phyloP scores from a whole-genome alignment of 345 rosid species.

The Syzygium grande region DNA sequence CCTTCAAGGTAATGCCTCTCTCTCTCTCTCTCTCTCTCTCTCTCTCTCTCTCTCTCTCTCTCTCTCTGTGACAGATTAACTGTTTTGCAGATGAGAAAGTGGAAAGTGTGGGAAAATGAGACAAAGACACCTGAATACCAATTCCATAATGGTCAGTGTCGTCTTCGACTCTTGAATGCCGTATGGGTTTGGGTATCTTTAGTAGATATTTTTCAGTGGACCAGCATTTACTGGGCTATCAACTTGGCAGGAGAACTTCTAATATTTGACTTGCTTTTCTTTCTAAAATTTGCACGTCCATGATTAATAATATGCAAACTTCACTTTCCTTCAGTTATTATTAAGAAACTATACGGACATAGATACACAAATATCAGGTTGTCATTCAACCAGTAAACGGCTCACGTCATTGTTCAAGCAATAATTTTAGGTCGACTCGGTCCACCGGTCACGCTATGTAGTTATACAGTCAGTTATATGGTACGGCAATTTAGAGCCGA shows the following conservation, averaged over 20 bases:
- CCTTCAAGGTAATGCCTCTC: slow-evolving; percentile 40
- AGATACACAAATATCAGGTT: neutral
- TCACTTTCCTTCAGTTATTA: neutral
- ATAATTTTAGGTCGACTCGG: neutral
- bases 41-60: neutral
- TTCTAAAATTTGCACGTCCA: neutral
- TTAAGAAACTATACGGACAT: neutral
- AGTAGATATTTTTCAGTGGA: neutral
- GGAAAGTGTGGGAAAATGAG: slow-evolving; percentile 92
- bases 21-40: neutral
- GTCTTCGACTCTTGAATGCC: neutral
- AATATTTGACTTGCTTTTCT: neutral
- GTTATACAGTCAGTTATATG: neutral
- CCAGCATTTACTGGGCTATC: neutral
- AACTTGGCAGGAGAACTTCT: neutral
- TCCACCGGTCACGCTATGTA: neutral
- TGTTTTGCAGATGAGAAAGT: slow-evolving; percentile 61
- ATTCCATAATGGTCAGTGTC: slow-evolving; percentile 34
- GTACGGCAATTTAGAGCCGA: neutral
- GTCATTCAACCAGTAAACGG: neutral
- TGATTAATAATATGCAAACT: neutral
- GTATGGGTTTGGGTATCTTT: neutral
- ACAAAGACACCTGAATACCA: slow-evolving; percentile 72
- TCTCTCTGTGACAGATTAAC: neutral
- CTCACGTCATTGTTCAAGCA: neutral